A percentile compares a stretch with the other conserved stretches of the same genome.
Evolutionary conservation across 192 early-diverging fungal species (phyloP).

Genomic region (Rhizoclosmatium sp.): DNA sequence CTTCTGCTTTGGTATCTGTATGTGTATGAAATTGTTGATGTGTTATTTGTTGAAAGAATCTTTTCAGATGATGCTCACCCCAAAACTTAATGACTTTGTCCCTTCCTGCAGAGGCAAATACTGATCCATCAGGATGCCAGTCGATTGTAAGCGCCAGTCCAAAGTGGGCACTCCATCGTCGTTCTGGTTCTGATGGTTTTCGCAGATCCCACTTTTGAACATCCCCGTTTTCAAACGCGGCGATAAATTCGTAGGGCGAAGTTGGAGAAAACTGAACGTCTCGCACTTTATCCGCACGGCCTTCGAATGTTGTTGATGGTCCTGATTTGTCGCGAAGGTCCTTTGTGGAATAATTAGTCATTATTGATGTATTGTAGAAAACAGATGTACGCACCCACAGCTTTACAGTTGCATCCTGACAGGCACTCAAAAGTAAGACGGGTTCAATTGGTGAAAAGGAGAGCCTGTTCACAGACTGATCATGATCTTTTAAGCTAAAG

Average conservation of each 20-base stretch:
- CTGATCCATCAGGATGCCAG: constrained; percentile 73
- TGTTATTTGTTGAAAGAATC: background rate
- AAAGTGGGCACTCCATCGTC: constrained; percentile 74
- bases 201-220: constrained; percentile 82
- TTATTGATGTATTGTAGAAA: constrained; percentile 52
- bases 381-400: constrained; percentile 67
- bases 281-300: constrained; percentile 77
- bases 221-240: constrained; percentile 81
- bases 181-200: constrained; percentile 65
- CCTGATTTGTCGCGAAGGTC: constrained; percentile 68
- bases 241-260: constrained; percentile 69
- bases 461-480: constrained; percentile 78
- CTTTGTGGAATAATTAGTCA: constrained; percentile 52
- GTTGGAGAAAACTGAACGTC: constrained; percentile 81
- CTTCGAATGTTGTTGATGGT: constrained; percentile 70
- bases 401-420: constrained; percentile 76
- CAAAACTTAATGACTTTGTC: constrained; percentile 79
- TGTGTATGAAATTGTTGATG: background rate
- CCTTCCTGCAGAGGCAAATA: constrained; percentile 78
- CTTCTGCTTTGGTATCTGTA: constrained; percentile 69
- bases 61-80: background rate
- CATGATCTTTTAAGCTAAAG: constrained; percentile 63
- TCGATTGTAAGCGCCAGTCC: constrained; percentile 77
- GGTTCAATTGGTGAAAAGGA: constrained; percentile 78
- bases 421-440: constrained; percentile 74